Conservation (phyloP, 805 yeast species). For the Kodamaea neixiangensis region DNA sequence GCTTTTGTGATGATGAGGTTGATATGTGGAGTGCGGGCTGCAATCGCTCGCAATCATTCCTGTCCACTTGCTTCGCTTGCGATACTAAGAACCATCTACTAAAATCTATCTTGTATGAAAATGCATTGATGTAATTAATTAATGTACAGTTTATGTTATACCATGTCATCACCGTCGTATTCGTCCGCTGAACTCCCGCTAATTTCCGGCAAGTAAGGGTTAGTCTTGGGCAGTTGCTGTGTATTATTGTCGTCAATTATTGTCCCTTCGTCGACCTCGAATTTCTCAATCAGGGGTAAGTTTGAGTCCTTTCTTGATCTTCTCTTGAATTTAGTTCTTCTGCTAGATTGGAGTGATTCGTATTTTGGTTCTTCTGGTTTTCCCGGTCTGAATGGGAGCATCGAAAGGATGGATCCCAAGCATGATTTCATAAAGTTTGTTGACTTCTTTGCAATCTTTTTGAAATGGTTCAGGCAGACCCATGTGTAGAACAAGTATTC, state of each 20-base stretch:
- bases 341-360: constrained; percentile 6
- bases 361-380: constrained; percentile 4
- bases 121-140: neutral
- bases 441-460: constrained; percentile 20
- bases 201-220: constrained; percentile 4
- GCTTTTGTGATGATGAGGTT: neutral
- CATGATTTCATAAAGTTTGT: neutral
- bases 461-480: constrained; percentile 32
- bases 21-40: too few species aligned
- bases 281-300: constrained; percentile 37
- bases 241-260: constrained; percentile 8
- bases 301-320: constrained; percentile 59
- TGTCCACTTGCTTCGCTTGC: too few species aligned
- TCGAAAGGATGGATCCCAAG: neutral
- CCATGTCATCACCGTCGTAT: constrained; percentile 10
- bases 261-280: constrained; percentile 24
- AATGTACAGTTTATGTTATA: constrained; percentile 4
- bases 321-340: constrained; percentile 22
- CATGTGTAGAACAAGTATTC: constrained; percentile 44
- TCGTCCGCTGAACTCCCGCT: constrained; percentile 9
- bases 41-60: too few species aligned
- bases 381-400: neutral
- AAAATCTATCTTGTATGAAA: too few species aligned
- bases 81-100: too few species aligned
- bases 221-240: neutral